Evolutionary conservation across 2,329 filamentous ascomycete genomes (phyloP), one percentile per base, ranked within the genome.

Genomic region (Pseudocercospora crystallina): DNA sequence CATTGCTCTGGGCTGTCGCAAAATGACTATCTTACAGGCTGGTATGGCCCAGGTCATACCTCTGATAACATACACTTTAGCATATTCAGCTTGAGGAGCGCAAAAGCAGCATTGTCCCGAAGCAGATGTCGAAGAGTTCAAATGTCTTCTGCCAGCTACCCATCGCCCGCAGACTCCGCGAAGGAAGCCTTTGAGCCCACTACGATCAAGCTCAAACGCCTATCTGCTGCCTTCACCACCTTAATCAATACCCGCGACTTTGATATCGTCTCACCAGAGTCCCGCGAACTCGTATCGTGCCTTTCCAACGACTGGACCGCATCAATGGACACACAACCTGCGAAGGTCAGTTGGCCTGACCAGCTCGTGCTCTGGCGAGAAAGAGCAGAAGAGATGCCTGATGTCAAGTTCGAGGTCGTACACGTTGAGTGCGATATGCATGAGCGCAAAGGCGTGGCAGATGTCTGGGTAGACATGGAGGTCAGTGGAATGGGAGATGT

Each of bases 281-380:
- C 35, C 20, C 33, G n/a, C 10, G 49, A 52, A 17, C 39, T 52
- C 20, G 35, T 32, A 7, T 13, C 38, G 5, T 29, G 26, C 32
- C 36, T 52, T 14, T 17, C 49, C 4, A 9, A 26, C 11, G 38
- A 43, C 38, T 52, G 49, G 43, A n/a, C 37, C 17, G 45, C 30
- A 3, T 37, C 43, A 13, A 52, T 52, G 42, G 49, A 52, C 35
- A 47, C 43, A 2, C 49, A 52, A n/a, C 42, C 49, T 7, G 26
- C 36, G 7, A 29, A 43, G 12, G 31, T 43, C 2, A 34, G 14
- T 11, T 47, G 36, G 43, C 9, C 36, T 7, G 12, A 52, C 14
- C 49, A 52, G 13, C 29, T 46, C 9, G 33, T 30, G 11, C 17
- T 34, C 9, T 52, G 44, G 49, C 36, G 35, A 15, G 12, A 33